Evolutionary conservation across 768 basidiomycete species (phyloP).

Genomic region (Leccinum longicurvipes): DNA sequence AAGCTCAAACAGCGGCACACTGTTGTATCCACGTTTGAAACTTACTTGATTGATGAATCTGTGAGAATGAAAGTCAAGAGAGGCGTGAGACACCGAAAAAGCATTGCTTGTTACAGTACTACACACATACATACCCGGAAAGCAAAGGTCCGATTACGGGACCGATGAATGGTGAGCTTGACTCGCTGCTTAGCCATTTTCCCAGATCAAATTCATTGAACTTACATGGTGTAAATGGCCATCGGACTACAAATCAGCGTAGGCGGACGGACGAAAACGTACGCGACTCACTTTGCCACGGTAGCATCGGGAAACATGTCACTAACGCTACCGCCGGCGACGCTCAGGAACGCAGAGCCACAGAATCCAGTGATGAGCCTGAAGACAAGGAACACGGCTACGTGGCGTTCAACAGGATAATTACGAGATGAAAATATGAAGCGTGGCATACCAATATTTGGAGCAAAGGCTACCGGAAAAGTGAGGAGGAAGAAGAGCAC

Average conservation of each 20-base stretch:
- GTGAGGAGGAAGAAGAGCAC: conserved; percentile 57
- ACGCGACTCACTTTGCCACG: conserved; percentile 53
- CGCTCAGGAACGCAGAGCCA: conserved; percentile 56
- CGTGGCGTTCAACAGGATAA: neutral
- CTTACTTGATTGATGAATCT: conserved; percentile 70
- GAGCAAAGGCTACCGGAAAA: conserved; percentile 73
- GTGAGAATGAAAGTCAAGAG: neutral
- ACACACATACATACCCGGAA: conserved; percentile 43
- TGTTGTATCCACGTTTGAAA: neutral
- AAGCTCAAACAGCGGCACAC: neutral
- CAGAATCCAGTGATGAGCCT: conserved; percentile 54
- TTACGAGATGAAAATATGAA: neutral
- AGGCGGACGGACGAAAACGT: neutral
- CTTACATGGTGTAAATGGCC: conserved; percentile 48
- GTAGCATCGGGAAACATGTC: conserved; percentile 54
- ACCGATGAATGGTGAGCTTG: conserved; percentile 50
- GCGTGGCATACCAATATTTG: conserved; percentile 46
- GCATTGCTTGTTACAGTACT: neutral
- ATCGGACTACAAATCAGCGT: conserved; percentile 42
- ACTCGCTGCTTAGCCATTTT: neutral
- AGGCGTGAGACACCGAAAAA: neutral
- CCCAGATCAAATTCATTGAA: neutral
- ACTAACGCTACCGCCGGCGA: conserved; percentile 58
- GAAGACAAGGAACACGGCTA: conserved; percentile 61
- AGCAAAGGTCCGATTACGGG: conserved; percentile 56